Percentiles rank a stretch among this genome's conserved stretches.
Evolutionary conservation across 2,329 filamentous ascomycete species (phyloP).

Genomic region (Plenodomus tracheiphilus): DNA sequence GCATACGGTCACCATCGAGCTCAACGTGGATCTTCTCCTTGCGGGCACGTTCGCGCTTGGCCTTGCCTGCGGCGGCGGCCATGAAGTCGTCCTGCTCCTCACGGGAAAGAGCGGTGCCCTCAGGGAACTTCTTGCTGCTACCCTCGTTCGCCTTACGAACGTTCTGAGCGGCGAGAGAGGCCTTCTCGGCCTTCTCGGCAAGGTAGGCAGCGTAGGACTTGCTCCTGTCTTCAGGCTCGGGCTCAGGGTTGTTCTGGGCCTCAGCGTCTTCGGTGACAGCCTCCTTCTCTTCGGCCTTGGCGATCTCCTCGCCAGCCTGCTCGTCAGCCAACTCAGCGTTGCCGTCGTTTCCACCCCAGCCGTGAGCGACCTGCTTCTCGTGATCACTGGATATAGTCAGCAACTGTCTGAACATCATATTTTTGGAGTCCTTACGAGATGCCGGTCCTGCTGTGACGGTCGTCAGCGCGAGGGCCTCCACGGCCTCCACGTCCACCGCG

Average conservation of each 20-base stretch:
- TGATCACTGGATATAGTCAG: slow-evolving; percentile 62
- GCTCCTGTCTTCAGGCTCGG: slow-evolving; percentile 78
- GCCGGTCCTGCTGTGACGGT: slow-evolving; percentile 65
- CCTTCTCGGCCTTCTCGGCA: slow-evolving; percentile 75
- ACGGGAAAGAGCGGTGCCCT: slow-evolving; percentile 68
- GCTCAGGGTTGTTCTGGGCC: slow-evolving; percentile 51
- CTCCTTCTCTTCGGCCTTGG: slow-evolving; percentile 80
- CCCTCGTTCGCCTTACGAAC: slow-evolving; percentile 94
- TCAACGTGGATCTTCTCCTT: slow-evolving; percentile 90
- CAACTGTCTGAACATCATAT: neutral
- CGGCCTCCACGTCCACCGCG: slow-evolving; percentile 54
- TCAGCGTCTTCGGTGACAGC: slow-evolving; percentile 38
- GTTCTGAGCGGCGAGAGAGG: slow-evolving; percentile 69
- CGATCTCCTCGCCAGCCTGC: slow-evolving; percentile 86
- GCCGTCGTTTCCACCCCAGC: slow-evolving; percentile 85
- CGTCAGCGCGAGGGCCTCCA: slow-evolving; percentile 54
- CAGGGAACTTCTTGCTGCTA: slow-evolving; percentile 90
- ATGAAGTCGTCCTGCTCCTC: slow-evolving; percentile 73
- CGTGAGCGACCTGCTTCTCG: slow-evolving; percentile 84
- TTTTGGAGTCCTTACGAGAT: slow-evolving; percentile 55
- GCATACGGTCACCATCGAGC: slow-evolving; percentile 72
- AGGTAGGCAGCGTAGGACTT: slow-evolving; percentile 91
- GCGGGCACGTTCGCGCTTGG: slow-evolving; percentile 80
- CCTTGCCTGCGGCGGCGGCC: slow-evolving; percentile 72
- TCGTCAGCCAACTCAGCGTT: slow-evolving; percentile 87